Conservation (phyloP, 768 basidiomycete species). For the Inosperma sp. region DNA sequence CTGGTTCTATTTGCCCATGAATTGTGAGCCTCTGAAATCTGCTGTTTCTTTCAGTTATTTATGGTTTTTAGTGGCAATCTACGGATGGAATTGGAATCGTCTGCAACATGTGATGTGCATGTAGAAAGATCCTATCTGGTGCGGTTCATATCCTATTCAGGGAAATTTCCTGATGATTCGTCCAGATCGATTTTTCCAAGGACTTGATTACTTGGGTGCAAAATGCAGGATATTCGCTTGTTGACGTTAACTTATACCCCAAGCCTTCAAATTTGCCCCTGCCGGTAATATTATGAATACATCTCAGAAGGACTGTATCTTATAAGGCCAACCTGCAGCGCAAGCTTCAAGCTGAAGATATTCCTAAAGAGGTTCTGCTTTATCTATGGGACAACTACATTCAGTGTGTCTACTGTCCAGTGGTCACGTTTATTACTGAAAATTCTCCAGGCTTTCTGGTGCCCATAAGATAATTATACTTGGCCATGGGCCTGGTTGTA, state of each 20-base stretch:
- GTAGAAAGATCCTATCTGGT: slow-evolving; percentile 86
- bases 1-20: slow-evolving; percentile 90
- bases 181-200: slow-evolving; percentile 84
- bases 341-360: background rate
- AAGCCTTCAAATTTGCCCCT: slow-evolving; percentile 38
- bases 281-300: slow-evolving; percentile 10
- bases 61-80: slow-evolving; percentile 68
- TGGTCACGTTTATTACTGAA: background rate
- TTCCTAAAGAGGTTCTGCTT: slow-evolving; percentile 50
- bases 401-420: slow-evolving; percentile 51
- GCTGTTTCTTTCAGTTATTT: background rate
- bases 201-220: slow-evolving; percentile 75
- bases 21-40: slow-evolving; percentile 56
- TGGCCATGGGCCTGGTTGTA: slow-evolving; percentile 84
- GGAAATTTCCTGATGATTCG: background rate
- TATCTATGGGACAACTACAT: slow-evolving; percentile 98
- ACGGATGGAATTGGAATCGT: slow-evolving; percentile 75
- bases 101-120: slow-evolving; percentile 64
- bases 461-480: slow-evolving; percentile 75
- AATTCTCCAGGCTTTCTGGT: slow-evolving; percentile 54
- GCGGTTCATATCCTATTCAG: slow-evolving; percentile 11
- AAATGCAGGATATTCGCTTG: slow-evolving; percentile 58
- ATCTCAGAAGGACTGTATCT: too few relatives aligned
- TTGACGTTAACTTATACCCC: slow-evolving; percentile 85
- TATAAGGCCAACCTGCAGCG: background rate